A percentile compares a stretch with the other conserved stretches of the same genome.
Conservation (phyloP, 495 filamentous ascomycete genomes). For the Aspergillus bridgeri region DNA sequence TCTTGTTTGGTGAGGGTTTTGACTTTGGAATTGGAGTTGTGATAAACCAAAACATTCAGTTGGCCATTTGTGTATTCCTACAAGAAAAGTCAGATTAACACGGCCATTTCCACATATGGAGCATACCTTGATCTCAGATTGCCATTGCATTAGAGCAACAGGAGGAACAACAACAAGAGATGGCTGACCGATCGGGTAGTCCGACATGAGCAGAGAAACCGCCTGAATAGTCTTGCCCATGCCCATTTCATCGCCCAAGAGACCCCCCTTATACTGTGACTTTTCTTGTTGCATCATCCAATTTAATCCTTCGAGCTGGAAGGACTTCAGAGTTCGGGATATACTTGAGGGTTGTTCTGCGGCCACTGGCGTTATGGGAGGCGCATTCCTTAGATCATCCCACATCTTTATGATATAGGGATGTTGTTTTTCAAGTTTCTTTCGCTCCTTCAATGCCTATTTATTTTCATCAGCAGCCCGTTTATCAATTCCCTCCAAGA, state of each 20-base stretch:
- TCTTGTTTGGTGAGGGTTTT: constrained; percentile 71
- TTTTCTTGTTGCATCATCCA: constrained; percentile 93
- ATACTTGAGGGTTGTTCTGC: constrained; percentile 77
- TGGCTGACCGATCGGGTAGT: constrained; percentile 77
- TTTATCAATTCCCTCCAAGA: too few relatives aligned
- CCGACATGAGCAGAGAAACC: constrained; percentile 95
- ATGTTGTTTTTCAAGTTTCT: constrained; percentile 70
- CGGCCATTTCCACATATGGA: neutral
- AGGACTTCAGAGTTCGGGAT: constrained; percentile 77
- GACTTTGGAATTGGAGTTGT: constrained; percentile 78
- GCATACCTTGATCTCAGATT: constrained; percentile 72
- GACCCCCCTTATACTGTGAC: constrained; percentile 77
- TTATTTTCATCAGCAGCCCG: constrained; percentile 1
- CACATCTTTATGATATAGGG: constrained; percentile 81
- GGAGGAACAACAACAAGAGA: constrained; percentile 90
- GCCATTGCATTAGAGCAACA: constrained; percentile 96
- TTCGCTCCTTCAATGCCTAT: constrained; percentile 49
- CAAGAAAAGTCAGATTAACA: neutral
- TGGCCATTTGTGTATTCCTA: constrained; percentile 82
- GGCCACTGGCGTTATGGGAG: constrained; percentile 58
- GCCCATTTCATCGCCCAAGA: constrained; percentile 95
- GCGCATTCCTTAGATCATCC: constrained; percentile 64
- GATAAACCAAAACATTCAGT: constrained; percentile 83
- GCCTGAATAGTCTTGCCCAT: constrained; percentile 99
- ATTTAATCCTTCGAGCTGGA: constrained; percentile 87